phyloP scores from a whole-genome alignment of 768 basidiomycete species.

The Dacryopinax primogenitus region DNA sequence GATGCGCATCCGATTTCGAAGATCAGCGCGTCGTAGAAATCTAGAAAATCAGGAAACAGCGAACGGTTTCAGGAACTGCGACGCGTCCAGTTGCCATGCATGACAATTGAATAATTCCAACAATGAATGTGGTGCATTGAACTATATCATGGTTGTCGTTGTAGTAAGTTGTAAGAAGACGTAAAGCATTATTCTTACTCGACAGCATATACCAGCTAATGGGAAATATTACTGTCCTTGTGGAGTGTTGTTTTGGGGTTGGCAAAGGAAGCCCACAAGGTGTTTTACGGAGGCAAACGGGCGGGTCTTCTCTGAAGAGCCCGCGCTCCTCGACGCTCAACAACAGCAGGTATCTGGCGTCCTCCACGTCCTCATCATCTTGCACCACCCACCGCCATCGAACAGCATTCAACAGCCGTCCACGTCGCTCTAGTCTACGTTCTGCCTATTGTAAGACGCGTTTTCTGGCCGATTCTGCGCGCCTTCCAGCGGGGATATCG shows the following conservation, averaged over 20 bases:
- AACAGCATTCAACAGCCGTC: neutral
- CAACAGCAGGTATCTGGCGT: constrained; percentile 5
- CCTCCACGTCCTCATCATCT: neutral
- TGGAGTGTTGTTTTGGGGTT: too few species aligned
- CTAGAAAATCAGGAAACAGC: neutral
- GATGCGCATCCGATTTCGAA: neutral
- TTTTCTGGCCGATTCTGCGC: neutral
- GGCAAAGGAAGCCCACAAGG: neutral
- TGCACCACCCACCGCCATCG: neutral
- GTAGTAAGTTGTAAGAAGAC: too few species aligned
- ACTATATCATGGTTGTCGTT: neutral
- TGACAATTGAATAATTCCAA: constrained; percentile 4
- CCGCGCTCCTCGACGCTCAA: constrained; percentile 9
- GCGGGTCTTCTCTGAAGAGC: constrained; percentile 1
- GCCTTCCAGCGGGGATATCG: neutral
- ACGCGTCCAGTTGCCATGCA: neutral
- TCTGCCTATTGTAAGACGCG: neutral
- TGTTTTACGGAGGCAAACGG: constrained; percentile 9
- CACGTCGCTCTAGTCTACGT: neutral
- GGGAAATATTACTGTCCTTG: neutral
- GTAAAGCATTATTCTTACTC: neutral
- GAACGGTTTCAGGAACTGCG: neutral
- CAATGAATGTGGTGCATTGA: neutral
- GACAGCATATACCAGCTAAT: neutral
- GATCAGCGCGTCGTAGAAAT: neutral